phyloP scores from a whole-genome alignment of 805 yeast species.

The Ascoidea rubescens region DNA sequence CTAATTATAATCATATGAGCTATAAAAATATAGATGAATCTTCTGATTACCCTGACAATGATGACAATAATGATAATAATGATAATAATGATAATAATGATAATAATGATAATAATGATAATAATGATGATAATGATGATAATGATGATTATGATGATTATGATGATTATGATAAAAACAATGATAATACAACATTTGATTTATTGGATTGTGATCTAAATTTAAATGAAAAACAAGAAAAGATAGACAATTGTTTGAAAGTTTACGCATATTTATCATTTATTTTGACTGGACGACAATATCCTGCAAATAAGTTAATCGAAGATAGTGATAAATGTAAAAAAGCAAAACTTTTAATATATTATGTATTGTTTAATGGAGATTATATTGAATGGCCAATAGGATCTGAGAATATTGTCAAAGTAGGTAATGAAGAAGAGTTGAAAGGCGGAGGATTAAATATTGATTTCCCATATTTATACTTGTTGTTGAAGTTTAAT shows the following conservation, averaged over 20 bases:
- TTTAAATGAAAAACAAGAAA: neutral
- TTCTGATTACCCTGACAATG: conserved; percentile 10
- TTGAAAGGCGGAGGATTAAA: conserved; percentile 14
- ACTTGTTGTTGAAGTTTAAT: conserved; percentile 36
- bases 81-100: too few species aligned
- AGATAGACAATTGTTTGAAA: conserved; percentile 11
- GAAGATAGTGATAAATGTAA: conserved; percentile 16
- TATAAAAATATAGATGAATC: conserved; percentile 5
- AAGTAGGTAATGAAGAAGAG: conserved; percentile 15
- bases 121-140: neutral
- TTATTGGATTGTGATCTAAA: too few species aligned
- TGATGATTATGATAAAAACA: too few species aligned
- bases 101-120: too few species aligned
- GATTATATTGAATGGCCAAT: conserved; percentile 33
- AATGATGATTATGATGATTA: too few species aligned
- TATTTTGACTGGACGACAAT: conserved; percentile 63
- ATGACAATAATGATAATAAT: too few species aligned
- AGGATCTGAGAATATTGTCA: conserved; percentile 20
- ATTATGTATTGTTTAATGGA: conserved; percentile 48
- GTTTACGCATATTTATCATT: conserved; percentile 53
- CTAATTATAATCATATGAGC: too few species aligned
- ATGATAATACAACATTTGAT: too few species aligned
- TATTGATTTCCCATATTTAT: conserved; percentile 58
- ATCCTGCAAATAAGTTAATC: conserved; percentile 52
- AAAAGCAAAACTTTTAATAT: conserved; percentile 35